A percentile compares a stretch with the other conserved stretches of the same genome.
Evolutionary conservation across 257 asterid genomes (phyloP).

Genomic region (Capsicum pubescens): DNA sequence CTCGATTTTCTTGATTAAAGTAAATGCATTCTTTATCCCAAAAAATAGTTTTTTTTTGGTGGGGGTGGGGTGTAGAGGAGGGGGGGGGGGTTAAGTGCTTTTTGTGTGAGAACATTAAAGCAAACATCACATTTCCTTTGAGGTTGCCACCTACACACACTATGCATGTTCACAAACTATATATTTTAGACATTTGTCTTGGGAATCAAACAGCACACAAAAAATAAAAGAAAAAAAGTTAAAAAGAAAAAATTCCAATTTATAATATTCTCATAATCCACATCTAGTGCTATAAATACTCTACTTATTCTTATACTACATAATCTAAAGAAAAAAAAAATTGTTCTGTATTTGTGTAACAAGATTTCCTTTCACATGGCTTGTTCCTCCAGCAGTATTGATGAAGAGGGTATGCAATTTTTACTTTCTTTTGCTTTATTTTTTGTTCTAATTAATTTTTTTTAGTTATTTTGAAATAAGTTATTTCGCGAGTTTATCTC

Average conservation of each 20-base stretch:
- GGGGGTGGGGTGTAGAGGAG: too few relatives aligned
- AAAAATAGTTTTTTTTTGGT: too few relatives aligned
- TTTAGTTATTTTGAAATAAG: too few relatives aligned
- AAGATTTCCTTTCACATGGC: background rate
- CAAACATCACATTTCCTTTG: background rate
- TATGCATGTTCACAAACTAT: background rate
- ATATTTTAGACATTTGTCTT: background rate
- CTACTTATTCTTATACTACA: background rate
- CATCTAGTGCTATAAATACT: background rate
- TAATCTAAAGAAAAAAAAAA: background rate
- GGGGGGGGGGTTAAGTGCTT: background rate
- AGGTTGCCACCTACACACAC: constrained; percentile 12
- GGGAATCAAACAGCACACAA: background rate
- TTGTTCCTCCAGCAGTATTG: background rate
- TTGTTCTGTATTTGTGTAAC: background rate
- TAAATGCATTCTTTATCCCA: too few relatives aligned
- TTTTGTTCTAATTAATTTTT: background rate
- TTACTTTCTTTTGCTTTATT: background rate
- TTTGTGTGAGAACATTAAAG: background rate
- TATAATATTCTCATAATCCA: background rate
- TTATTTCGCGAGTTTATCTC: too few relatives aligned
- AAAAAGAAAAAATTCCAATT: constrained; percentile 1
- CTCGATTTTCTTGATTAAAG: too few relatives aligned
- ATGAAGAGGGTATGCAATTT: constrained; percentile 24
- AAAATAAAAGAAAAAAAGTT: background rate